phyloP scores from a whole-genome alignment of 208 protist genomes.

The Wallacemonas sp. region DNA sequence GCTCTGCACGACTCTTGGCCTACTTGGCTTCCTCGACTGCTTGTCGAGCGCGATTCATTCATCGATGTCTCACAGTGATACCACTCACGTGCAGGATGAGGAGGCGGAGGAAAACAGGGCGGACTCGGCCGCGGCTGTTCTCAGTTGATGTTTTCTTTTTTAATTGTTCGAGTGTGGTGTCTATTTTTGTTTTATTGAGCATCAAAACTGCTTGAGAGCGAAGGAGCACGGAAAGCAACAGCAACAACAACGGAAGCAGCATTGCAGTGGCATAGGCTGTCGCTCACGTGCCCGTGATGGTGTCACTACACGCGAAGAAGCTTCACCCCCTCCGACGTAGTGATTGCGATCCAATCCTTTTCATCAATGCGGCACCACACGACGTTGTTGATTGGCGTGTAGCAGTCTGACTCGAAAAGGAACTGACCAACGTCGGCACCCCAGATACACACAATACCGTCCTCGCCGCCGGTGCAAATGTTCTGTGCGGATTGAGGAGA shows the following conservation, averaged over 20 bases:
- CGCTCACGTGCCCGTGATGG: not conserved
- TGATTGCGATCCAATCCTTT: constrained; percentile 87
- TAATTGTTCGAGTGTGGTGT: too few species aligned
- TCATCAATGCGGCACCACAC: constrained; percentile 72
- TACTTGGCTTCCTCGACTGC: too few species aligned
- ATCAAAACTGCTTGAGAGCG: too few species aligned
- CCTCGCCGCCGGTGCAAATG: constrained; percentile 96
- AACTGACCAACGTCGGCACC: constrained; percentile 51
- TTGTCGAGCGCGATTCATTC: too few species aligned
- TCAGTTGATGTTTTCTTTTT: too few species aligned
- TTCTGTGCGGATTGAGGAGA: constrained; percentile 93
- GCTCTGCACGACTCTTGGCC: too few species aligned
- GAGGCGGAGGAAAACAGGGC: too few species aligned
- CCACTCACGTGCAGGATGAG: too few species aligned
- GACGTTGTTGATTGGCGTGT: constrained; percentile 83
- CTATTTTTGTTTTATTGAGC: too few species aligned
- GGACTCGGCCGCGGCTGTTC: too few species aligned
- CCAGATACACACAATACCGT: constrained; percentile 97
- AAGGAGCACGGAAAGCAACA: not conserved
- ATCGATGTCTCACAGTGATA: too few species aligned
- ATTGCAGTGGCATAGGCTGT: not conserved
- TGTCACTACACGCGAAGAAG: constrained; percentile 57
- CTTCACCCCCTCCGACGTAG: constrained; percentile 66
- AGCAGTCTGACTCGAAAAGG: constrained; percentile 59
- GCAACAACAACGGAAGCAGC: constrained; percentile 16